A percentile compares a stretch with the other conserved stretches of the same genome.
Evolutionary conservation across 805 yeast genomes (phyloP).

Genomic region (Yamadazyma takamatsuzukensis): DNA sequence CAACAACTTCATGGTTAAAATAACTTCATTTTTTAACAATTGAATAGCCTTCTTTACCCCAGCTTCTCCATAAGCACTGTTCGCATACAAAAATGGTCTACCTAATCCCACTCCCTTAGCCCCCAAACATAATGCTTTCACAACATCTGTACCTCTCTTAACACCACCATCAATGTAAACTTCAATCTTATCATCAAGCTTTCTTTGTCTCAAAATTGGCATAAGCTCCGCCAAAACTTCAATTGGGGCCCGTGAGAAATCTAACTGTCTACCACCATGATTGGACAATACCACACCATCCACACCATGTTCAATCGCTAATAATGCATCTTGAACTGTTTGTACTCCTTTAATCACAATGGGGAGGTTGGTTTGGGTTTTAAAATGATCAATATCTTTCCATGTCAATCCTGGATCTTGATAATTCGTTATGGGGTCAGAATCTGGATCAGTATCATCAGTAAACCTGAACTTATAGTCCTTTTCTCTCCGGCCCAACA

Average conservation of each 20-base stretch:
- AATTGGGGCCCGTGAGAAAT: conserved; percentile 74
- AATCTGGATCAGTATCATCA: conserved; percentile 24
- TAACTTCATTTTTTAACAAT: conserved; percentile 65
- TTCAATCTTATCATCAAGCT: conserved; percentile 46
- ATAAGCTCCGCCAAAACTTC: conserved; percentile 70
- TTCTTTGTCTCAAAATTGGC: conserved; percentile 45
- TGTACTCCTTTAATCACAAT: conserved; percentile 75
- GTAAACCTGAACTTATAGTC: conserved; percentile 36
- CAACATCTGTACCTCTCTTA: conserved; percentile 62
- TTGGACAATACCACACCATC: conserved; percentile 81
- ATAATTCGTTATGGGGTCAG: conserved; percentile 9
- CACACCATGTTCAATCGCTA: conserved; percentile 68
- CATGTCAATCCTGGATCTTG: conserved; percentile 14
- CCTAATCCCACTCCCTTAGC: conserved; percentile 73
- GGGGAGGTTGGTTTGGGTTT: conserved; percentile 57
- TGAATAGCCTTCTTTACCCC: conserved; percentile 61
- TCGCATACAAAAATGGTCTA: conserved; percentile 63
- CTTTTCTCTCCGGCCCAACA: conserved; percentile 51
- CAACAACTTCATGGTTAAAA: conserved; percentile 73
- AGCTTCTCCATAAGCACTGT: conserved; percentile 57
- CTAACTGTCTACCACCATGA: conserved; percentile 89
- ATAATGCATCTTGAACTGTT: conserved; percentile 70
- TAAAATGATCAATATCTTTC: conserved; percentile 49
- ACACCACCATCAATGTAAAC: conserved; percentile 68
- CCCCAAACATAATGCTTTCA: conserved; percentile 66